Evolutionary conservation across 345 rosid species (phyloP), one percentile per base, ranked within the genome.

Genomic region (Eutrema heterophyllum): DNA sequence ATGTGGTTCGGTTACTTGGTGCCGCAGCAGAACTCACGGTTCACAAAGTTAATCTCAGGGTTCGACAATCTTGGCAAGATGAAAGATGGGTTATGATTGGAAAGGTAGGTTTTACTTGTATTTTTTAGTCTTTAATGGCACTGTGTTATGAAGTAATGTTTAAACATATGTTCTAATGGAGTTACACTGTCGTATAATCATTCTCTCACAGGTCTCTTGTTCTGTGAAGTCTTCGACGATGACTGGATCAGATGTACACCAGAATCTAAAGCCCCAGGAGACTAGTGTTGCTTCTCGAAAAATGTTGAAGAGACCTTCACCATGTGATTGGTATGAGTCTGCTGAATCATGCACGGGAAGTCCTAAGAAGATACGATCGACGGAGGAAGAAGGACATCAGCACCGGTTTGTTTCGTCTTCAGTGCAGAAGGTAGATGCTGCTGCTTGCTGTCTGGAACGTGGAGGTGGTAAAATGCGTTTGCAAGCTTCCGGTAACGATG

Each of bases 31-130:
- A 80, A 27, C 49, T 86, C 11, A 18, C 33, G 36, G 78, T 72
- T 52, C 83, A 76, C 52, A 85, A 79, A 61, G 76, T 66, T 67
- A 70, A 81, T 43, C 56, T 87, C 49, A 85, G 95, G 80, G 82
- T 63, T 39, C 74, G 95, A 10, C 88, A 86, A 35, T 73, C 79
- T 48, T 89, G 95, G 95, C 74, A 74, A 76, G 83, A 82, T 78
- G 84, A 69, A 21, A 76, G 44, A 64, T 89, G 95, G 95, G 58
- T 72, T 44, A 53, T 83, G 18, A 49, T 83, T 35, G 83, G 85
- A 13, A 78, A 82, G 80, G 84, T 81, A 62, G 52, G 43, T 44
- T 13, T 41, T 56, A 5, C 33, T 48, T 18, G 2, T 40, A 8
- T 33, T 24, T 0, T 49, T 18, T 46, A 21, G 51, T 18, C 27